Conservation (phyloP, 345 rosid species). For the Psidium guajava region DNA sequence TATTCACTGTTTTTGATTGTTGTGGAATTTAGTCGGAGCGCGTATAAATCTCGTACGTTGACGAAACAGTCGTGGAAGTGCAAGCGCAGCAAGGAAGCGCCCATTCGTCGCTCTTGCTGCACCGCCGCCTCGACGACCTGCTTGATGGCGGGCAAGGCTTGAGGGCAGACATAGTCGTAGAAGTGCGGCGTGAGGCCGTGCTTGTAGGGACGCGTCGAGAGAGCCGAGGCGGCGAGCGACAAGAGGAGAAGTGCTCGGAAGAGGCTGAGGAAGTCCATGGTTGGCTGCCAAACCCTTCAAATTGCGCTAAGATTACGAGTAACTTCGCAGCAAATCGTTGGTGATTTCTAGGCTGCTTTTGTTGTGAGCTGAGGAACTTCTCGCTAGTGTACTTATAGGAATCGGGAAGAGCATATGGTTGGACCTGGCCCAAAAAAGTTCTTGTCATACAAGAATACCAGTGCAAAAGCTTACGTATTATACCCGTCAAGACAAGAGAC, state of each 20-base stretch:
- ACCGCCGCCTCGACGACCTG: conserved; percentile 22
- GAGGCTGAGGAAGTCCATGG: not conserved
- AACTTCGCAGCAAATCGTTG: not conserved
- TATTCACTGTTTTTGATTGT: not conserved
- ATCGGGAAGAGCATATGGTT: not conserved
- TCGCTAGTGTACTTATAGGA: not conserved
- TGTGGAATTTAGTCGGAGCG: not conserved
- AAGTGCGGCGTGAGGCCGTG: conserved; percentile 23
- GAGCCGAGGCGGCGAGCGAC: not conserved
- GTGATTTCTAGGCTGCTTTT: not conserved
- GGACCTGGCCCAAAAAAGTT: not conserved
- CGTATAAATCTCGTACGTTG: conserved; percentile 8
- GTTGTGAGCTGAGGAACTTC: not conserved
- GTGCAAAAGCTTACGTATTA: not conserved
- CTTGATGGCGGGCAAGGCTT: conserved; percentile 24
- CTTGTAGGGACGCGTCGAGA: not conserved
- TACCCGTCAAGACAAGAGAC: not conserved
- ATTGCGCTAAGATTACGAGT: not conserved
- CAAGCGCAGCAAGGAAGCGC: conserved; percentile 46
- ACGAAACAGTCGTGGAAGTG: conserved; percentile 61
- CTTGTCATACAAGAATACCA: not conserved
- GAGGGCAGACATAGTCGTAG: conserved; percentile 42
- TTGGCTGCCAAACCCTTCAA: not conserved
- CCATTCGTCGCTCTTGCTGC: conserved; percentile 30
- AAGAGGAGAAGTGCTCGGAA: not conserved